A percentile compares a stretch with the other conserved stretches of the same genome.
phyloP scores from a whole-genome alignment of 805 yeast genomes.

The Kluyveromyces starmeri region DNA sequence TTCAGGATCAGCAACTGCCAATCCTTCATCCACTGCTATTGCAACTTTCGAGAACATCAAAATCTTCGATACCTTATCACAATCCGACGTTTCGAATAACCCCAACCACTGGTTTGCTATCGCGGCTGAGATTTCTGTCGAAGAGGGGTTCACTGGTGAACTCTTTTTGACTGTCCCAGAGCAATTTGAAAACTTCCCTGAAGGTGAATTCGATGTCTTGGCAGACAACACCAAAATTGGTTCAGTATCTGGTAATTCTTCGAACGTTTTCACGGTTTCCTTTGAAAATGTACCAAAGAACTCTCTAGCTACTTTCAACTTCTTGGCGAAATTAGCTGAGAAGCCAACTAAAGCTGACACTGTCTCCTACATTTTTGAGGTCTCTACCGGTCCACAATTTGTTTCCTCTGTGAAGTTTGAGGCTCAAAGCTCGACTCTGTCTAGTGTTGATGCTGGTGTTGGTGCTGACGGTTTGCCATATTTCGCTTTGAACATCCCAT shows the following conservation, averaged over 20 bases:
- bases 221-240: slow-evolving; percentile 15
- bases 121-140: slow-evolving; percentile 19
- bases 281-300: slow-evolving; percentile 9
- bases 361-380: slow-evolving; percentile 15
- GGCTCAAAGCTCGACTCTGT: slow-evolving; percentile 11
- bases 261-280: slow-evolving; percentile 19
- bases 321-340: slow-evolving; percentile 18
- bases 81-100: slow-evolving; percentile 17
- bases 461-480: slow-evolving; percentile 18
- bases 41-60: slow-evolving; percentile 16
- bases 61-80: slow-evolving; percentile 19
- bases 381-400: slow-evolving; percentile 15
- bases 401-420: slow-evolving; percentile 15
- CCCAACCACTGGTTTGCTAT: slow-evolving; percentile 22
- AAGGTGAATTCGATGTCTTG: slow-evolving; percentile 13
- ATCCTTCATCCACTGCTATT: slow-evolving; percentile 9
- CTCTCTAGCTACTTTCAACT: slow-evolving; percentile 18
- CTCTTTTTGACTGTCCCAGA: slow-evolving; percentile 19
- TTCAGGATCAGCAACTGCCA: neutral
- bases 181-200: slow-evolving; percentile 17
- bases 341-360: slow-evolving; percentile 13
- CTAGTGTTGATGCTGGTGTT: slow-evolving; percentile 23
- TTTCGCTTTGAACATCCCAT: slow-evolving; percentile 25
- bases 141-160: slow-evolving; percentile 14
- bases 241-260: slow-evolving; percentile 12